Percentiles rank a stretch among this genome's conserved stretches.
These are phyloP conservation scores for Talaromyces sp. DNA, from an alignment of 2,329 filamentous ascomycete genomes.

Conservation along the genomic window DNA sequence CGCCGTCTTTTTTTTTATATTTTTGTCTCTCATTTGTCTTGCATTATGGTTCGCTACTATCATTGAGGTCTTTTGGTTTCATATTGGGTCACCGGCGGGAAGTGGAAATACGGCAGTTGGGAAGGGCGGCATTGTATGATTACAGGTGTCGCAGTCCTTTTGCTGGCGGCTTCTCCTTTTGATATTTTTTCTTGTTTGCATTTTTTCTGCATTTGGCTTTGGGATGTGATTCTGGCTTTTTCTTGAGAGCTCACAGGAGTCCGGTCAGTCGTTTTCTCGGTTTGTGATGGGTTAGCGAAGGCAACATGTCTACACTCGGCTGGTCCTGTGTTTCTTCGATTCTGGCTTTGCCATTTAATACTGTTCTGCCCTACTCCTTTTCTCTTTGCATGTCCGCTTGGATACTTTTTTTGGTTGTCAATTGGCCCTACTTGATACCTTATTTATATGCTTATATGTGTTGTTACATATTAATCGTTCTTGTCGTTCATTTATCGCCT, in stretches of 20 bases:
- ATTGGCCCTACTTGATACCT: constrained; percentile 18
- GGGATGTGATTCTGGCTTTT: constrained; percentile 17
- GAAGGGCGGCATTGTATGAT: constrained; percentile 30
- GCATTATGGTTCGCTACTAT: constrained; percentile 20
- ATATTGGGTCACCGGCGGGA: constrained; percentile 36
- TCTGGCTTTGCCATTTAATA: constrained; percentile 37
- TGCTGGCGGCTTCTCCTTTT: constrained; percentile 26
- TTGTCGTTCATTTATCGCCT: background rate
- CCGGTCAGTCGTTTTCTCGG: constrained; percentile 39
- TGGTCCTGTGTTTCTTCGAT: constrained; percentile 41
- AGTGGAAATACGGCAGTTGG: constrained; percentile 24
- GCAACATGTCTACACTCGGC: constrained; percentile 41
- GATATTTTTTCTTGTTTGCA: constrained; percentile 22
- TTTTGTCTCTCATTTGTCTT: background rate
- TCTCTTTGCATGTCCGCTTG: constrained; percentile 28
- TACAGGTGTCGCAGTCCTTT: constrained; percentile 24
- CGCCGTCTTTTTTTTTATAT: constrained; percentile 10
- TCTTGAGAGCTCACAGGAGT: constrained; percentile 40
- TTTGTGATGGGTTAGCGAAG: constrained; percentile 31
- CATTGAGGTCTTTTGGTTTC: constrained; percentile 30
- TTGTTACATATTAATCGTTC: constrained; percentile 13
- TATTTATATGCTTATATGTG: constrained; percentile 29
- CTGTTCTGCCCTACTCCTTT: constrained; percentile 24
- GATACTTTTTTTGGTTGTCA: constrained; percentile 11
- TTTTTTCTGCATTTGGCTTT: constrained; percentile 25